Percentiles rank a stretch among this genome's conserved stretches.
Conservation (phyloP, 768 basidiomycete genomes). For the Leucocoprinus leucothites region DNA sequence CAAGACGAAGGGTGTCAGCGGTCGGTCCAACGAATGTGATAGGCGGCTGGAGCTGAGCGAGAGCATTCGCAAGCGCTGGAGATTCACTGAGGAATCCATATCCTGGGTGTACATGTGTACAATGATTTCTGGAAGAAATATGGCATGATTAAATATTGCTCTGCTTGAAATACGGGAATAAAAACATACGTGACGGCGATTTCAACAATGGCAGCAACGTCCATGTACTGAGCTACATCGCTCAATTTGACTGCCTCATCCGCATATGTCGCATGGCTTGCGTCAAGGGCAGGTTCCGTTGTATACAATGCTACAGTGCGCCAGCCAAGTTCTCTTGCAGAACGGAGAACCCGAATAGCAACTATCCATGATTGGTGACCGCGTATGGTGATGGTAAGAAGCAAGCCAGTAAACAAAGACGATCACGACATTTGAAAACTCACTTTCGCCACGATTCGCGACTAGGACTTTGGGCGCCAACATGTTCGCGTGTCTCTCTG, state of each 20-base stretch:
- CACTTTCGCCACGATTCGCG: constrained; percentile 71
- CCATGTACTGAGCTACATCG: constrained; percentile 47
- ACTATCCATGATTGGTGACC: constrained; percentile 51
- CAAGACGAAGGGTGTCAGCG: constrained; percentile 73
- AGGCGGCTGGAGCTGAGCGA: constrained; percentile 59
- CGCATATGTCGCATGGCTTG: constrained; percentile 77
- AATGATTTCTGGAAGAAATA: constrained; percentile 21
- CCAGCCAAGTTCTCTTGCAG: constrained; percentile 85
- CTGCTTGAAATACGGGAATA: too few relatives aligned
- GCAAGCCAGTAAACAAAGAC: constrained; percentile 5
- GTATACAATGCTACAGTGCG: constrained; percentile 86
- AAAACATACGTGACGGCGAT: constrained; percentile 25
- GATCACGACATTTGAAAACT: constrained; percentile 26
- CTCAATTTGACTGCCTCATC: constrained; percentile 88
- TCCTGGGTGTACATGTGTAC: constrained; percentile 45
- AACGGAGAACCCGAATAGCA: constrained; percentile 86
- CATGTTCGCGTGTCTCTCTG: not conserved
- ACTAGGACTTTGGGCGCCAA: constrained; percentile 65
- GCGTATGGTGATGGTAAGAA: constrained; percentile 15
- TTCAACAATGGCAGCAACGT: constrained; percentile 27
- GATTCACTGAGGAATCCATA: constrained; percentile 91
- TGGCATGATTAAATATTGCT: too few relatives aligned
- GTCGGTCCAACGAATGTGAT: constrained; percentile 81
- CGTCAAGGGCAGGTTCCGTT: constrained; percentile 56
- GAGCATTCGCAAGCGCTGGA: constrained; percentile 73